A percentile compares a stretch with the other conserved stretches of the same genome.
Evolutionary conservation across 257 asterid genomes (phyloP).

Genomic region (Nicotiana attenuata): DNA sequence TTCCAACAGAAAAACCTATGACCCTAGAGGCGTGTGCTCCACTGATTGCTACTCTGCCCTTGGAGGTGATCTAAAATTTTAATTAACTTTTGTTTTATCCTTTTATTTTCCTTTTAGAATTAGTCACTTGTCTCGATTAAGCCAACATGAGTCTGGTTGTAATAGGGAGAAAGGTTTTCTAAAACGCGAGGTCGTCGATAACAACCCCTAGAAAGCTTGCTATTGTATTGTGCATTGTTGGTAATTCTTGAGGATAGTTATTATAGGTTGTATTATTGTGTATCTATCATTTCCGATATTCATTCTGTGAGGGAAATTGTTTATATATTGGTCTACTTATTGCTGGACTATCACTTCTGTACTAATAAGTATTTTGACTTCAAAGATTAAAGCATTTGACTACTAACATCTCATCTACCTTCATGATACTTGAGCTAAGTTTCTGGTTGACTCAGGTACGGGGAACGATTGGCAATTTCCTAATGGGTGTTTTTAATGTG

Average conservation of each 20-base stretch:
- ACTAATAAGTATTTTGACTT: not conserved
- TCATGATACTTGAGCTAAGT: not conserved
- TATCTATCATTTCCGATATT: not conserved
- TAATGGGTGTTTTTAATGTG: conserved; percentile 60
- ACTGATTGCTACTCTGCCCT: conserved; percentile 79
- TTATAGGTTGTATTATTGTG: not conserved
- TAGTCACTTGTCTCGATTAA: not conserved
- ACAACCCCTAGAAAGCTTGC: not conserved
- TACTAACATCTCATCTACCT: not conserved
- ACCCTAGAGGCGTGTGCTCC: conserved; percentile 85
- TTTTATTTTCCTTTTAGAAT: not conserved
- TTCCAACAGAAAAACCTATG: conserved; percentile 78
- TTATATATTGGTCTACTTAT: conserved; percentile 1
- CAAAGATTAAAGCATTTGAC: not conserved
- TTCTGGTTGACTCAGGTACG: conserved; percentile 51
- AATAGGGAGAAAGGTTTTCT: conserved; percentile 1
- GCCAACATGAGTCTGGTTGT: not conserved
- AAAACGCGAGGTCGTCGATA: not conserved
- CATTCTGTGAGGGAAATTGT: not conserved
- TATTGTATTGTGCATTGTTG: not conserved
- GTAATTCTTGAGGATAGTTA: not conserved
- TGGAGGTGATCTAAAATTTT: conserved; percentile 48
- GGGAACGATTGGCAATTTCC: conserved; percentile 68
- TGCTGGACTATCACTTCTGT: not conserved
- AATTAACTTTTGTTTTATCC: not conserved